Conservation (phyloP, 2,329 filamentous ascomycete genomes). For the Neopestalotiopsis rosae region DNA sequence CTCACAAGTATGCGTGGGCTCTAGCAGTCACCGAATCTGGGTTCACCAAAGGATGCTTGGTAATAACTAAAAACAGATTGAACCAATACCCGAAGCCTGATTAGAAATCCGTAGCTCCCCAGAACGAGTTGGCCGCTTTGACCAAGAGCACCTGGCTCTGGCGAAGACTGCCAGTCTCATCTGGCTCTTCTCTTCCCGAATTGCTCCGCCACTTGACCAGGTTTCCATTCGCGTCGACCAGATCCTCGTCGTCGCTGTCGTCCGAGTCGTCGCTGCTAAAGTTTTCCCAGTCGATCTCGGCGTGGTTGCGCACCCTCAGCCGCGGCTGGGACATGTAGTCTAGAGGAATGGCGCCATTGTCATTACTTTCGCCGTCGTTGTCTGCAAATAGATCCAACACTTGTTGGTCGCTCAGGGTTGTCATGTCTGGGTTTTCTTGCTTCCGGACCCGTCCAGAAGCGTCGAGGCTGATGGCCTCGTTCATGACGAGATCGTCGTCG, state of each 20-base stretch:
- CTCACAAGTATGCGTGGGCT: no score
- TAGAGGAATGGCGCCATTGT: no score
- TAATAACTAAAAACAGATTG: background rate
- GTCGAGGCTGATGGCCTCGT: constrained; percentile 5
- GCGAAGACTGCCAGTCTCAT: background rate
- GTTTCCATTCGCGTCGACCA: constrained; percentile 4
- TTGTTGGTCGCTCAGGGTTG: constrained; percentile 1
- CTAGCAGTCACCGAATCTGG: no score
- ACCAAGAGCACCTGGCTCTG: background rate
- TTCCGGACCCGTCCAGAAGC: background rate
- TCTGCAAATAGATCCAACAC: constrained; percentile 1
- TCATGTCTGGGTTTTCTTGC: background rate
- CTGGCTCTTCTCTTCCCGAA: background rate
- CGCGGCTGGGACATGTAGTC: no score
- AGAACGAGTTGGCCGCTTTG: constrained; percentile 7
- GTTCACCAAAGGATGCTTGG: no score
- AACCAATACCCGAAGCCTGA: background rate
- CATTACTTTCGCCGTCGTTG: background rate
- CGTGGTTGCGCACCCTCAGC: background rate
- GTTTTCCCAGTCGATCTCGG: background rate
- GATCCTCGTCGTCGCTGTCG: constrained; percentile 6
- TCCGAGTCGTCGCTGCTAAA: background rate
- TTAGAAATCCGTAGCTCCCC: constrained; percentile 3
- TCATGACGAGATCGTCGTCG: constrained; percentile 12
- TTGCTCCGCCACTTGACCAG: background rate